These are phyloP conservation scores for Ustilago loliicola DNA, from an alignment of 1,284 basidiomycete species.

Conservation along the genomic window DNA sequence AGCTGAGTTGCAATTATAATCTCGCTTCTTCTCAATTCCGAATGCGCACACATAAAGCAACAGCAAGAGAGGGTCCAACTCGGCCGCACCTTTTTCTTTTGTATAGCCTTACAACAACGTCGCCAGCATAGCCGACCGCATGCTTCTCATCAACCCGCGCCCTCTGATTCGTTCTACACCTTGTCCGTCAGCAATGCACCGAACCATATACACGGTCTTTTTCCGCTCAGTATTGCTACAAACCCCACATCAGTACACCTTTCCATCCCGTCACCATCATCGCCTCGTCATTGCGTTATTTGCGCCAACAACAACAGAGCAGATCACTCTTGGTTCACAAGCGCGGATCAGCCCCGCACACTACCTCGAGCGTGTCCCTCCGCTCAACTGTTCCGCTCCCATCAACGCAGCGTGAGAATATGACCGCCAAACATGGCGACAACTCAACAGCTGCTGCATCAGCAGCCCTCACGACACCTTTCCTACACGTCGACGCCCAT, in stretches of 20 bases:
- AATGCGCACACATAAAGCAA: too few relatives aligned
- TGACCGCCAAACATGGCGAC: conserved; percentile 3
- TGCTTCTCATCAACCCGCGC: conserved; percentile 2
- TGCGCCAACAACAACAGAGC: too few relatives aligned
- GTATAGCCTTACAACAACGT: not conserved
- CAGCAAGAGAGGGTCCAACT: not conserved
- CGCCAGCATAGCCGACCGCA: not conserved
- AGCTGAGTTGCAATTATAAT: conserved; percentile 1
- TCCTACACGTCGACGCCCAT: conserved; percentile 18
- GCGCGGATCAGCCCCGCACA: too few relatives aligned
- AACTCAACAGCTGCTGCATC: conserved; percentile 5
- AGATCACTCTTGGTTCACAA: too few relatives aligned
- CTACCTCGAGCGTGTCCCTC: not conserved
- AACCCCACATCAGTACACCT: too few relatives aligned
- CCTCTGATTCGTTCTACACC: not conserved
- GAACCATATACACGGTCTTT: too few relatives aligned
- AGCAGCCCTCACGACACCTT: conserved; percentile 7
- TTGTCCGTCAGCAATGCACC: not conserved
- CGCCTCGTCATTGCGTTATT: too few relatives aligned
- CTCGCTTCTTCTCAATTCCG: not conserved
- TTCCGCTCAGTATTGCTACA: too few relatives aligned
- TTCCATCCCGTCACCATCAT: not conserved
- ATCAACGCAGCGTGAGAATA: not conserved
- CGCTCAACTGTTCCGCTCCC: not conserved
- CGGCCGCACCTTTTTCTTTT: not conserved